Evolutionary conservation across 345 rosid species (phyloP).

Genomic region (Gossypium thurberi): DNA sequence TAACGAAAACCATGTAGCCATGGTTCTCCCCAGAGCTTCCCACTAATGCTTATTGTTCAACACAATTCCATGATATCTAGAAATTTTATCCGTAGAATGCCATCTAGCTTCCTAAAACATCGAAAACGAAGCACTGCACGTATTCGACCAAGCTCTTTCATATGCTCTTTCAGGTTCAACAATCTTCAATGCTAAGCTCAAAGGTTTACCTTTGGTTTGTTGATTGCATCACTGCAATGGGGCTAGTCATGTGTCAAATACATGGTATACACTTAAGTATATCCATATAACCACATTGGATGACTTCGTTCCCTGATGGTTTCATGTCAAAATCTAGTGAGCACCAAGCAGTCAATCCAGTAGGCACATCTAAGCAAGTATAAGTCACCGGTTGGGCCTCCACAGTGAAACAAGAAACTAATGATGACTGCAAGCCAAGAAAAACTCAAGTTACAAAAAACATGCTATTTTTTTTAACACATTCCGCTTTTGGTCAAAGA

Average conservation of each 20-base stretch:
- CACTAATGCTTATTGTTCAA: background rate
- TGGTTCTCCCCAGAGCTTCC: too few species aligned
- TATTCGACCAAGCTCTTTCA: background rate
- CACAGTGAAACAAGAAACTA: background rate
- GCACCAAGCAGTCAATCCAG: background rate
- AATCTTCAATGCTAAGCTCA: background rate
- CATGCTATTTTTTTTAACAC: background rate
- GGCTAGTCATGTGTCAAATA: background rate
- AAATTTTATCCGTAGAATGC: background rate
- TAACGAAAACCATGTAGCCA: background rate
- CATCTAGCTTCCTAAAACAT: background rate
- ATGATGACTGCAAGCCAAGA: background rate
- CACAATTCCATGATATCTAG: background rate
- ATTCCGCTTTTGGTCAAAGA: background rate
- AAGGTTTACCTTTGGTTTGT: background rate
- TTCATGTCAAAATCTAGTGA: background rate
- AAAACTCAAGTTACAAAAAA: background rate
- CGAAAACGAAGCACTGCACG: background rate
- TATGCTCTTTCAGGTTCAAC: background rate
- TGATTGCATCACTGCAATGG: background rate
- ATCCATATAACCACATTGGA: background rate
- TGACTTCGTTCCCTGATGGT: background rate
- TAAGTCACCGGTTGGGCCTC: background rate
- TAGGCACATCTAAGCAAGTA: background rate
- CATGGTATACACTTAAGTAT: background rate